Conservation (phyloP, 2,329 filamentous ascomycete species). For the Aschersonia sp. region DNA sequence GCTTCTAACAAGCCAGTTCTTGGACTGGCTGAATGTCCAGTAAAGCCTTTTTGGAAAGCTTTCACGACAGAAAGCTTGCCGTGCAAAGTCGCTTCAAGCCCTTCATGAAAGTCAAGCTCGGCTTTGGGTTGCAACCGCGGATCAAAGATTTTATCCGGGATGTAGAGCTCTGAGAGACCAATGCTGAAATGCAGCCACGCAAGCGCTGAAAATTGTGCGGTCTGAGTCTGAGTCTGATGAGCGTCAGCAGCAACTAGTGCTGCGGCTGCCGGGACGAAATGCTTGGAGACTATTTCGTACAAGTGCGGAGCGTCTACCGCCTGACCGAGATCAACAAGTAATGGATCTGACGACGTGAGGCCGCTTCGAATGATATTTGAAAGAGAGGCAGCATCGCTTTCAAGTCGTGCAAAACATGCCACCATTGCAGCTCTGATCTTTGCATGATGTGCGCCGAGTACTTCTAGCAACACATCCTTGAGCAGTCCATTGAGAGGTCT, state of each 20-base stretch:
- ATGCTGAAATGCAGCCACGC: constrained; percentile 68
- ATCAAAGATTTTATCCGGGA: constrained; percentile 78
- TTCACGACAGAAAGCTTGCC: constrained; percentile 45
- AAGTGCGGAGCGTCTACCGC: constrained; percentile 21
- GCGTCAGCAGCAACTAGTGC: constrained; percentile 19
- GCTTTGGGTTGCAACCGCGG: constrained; percentile 55
- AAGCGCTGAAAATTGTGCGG: constrained; percentile 25
- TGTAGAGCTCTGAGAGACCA: constrained; percentile 62
- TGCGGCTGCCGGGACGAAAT: constrained; percentile 31
- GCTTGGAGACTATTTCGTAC: constrained; percentile 19
- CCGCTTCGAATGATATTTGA: constrained; percentile 2
- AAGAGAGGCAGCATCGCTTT: constrained; percentile 8
- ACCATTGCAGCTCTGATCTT: constrained; percentile 14
- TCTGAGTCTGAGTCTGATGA: constrained; percentile 6
- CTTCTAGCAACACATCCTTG: constrained; percentile 26
- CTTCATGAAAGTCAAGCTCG: constrained; percentile 42
- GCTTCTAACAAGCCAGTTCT: constrained; percentile 48
- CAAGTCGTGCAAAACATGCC: constrained; percentile 11
- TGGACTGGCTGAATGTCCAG: constrained; percentile 52
- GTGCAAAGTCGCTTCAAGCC: constrained; percentile 40
- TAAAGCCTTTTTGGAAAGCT: constrained; percentile 52
- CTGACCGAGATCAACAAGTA: constrained; percentile 11
- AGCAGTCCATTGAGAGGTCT: constrained; percentile 33
- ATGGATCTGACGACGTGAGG: not conserved
- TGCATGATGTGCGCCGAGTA: constrained; percentile 24